Evolutionary conservation across 2,329 filamentous ascomycete species (phyloP), one percentile per base, ranked within the genome.

Genomic region (Trichoderma citrinoviride): DNA sequence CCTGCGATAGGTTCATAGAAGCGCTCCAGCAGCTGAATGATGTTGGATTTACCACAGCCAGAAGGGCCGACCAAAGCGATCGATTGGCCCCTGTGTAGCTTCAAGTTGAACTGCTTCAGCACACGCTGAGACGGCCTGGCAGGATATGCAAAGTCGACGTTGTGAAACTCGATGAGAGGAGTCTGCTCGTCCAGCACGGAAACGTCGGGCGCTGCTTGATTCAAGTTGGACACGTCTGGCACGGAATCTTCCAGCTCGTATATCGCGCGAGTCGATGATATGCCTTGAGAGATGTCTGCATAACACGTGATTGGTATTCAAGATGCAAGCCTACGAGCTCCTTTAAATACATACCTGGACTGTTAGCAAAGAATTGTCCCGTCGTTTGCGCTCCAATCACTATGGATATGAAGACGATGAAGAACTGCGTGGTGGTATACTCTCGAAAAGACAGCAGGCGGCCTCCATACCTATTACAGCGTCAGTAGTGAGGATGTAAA

Each of bases 61-160:
- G 77, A 79, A 4, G 79, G 74, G 3, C 81, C 81, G 1, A 85
- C 82, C 12, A 84, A 75, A 1, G 82, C 83, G 3, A 80, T 73
- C 47, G 78, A 82, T 65, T 78, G 73, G 15, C 80, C 79, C 5
- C 27, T 50, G 75, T 76, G 49, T 75, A 66, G 67, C 81, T 77
- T 68, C 54, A 50, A 37, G 10, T 41, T 46, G 37, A 83, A 77
- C 44, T 78, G 70, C 8, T 80, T 71, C 7, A 82, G 69, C 1
- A 83, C 79, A 0, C 72, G 73, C 10, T 76, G 74, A 3, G 77
- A 75, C 0, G 80, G 79, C 0, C 82, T 71, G 1, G 75, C 77
- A 0, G 81, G 81, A 65, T 84, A 83, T 2, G 76, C 70, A 64
- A 82, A 81, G n/a, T 43, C 29, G 17, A 41, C 12, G 41, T 50